Evolutionary conservation across 2,329 filamentous ascomycete species (phyloP).

Genomic region (Fonsecaea erecta): DNA sequence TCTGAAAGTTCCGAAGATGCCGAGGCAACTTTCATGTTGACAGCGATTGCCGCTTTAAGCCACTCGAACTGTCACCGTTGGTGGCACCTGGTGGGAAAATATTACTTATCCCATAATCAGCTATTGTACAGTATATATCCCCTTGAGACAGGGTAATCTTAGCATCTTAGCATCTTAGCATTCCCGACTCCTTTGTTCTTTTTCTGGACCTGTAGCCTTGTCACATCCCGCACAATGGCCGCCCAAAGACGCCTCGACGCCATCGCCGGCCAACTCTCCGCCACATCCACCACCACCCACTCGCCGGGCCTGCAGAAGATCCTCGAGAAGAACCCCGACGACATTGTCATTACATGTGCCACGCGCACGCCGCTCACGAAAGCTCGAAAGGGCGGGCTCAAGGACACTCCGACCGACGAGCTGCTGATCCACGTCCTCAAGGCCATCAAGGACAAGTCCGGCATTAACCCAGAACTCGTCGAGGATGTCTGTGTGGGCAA

Average conservation of each 20-base stretch:
- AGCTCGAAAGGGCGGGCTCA: constrained; percentile 91
- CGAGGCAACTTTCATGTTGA: constrained; percentile 1
- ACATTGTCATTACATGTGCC: constrained; percentile 87
- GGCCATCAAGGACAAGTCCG: constrained; percentile 79
- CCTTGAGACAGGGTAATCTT: too few species aligned
- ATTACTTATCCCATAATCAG: not conserved
- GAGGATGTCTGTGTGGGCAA: constrained; percentile 92
- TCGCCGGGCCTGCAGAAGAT: constrained; percentile 60
- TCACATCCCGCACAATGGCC: constrained; percentile 18
- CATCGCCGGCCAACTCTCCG: constrained; percentile 29
- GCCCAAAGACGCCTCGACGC: constrained; percentile 32
- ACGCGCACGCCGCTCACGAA: constrained; percentile 91
- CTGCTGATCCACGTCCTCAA: constrained; percentile 82
- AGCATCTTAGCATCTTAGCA: too few species aligned
- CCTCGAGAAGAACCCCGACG: constrained; percentile 62
- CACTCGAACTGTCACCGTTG: not conserved
- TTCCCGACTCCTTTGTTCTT: too few species aligned
- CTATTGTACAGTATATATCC: not conserved
- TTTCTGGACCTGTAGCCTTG: too few species aligned
- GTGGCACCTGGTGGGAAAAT: not conserved
- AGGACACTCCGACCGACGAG: constrained; percentile 87
- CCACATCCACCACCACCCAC: constrained; percentile 21
- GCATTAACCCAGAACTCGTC: constrained; percentile 83
- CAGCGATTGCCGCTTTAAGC: not conserved
- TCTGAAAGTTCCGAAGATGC: not conserved